These are phyloP conservation scores for Oryza glaberrima DNA, from an alignment of 176 grass and related monocot species.

Conservation along the genomic window DNA sequence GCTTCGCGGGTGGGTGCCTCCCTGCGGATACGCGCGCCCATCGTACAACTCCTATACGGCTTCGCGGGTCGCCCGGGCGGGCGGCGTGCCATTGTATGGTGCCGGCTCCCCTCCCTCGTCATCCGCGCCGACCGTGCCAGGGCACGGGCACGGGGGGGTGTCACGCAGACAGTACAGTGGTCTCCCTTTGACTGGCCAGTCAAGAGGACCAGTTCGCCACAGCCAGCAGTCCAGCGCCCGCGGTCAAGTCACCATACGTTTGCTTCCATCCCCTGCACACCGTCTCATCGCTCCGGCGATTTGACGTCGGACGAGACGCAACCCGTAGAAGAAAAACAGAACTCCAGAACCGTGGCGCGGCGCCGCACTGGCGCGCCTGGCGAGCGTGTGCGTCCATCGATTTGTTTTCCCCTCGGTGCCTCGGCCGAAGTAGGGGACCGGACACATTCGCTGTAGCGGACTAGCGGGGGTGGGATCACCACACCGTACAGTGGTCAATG, in stretches of 20 bases:
- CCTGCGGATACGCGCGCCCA: too few species aligned
- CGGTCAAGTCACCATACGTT: constrained; percentile 7
- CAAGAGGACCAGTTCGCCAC: neutral
- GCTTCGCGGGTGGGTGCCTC: neutral
- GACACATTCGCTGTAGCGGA: too few species aligned
- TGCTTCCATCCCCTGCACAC: neutral
- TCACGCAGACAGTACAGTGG: constrained; percentile 14
- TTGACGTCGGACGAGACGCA: neutral
- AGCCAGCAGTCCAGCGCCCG: neutral
- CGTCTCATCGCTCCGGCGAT: neutral
- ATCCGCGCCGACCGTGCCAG: constrained; percentile 36
- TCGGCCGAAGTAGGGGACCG: too few species aligned
- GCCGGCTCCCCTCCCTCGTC: constrained; percentile 37
- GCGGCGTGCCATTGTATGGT: neutral
- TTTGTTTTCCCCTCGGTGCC: neutral
- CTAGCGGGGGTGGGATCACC: too few species aligned
- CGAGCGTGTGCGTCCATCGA: neutral
- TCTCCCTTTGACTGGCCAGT: constrained; percentile 37
- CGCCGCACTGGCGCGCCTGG: neutral
- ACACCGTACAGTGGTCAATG: too few species aligned
- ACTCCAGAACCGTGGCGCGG: neutral
- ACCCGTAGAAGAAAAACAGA: neutral
- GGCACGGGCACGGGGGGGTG: neutral
- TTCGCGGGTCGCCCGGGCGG: constrained; percentile 28
- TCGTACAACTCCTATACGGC: neutral